These are phyloP conservation scores for Cyathus striatus DNA, from an alignment of 768 basidiomycete genomes.

Conservation along the genomic window DNA sequence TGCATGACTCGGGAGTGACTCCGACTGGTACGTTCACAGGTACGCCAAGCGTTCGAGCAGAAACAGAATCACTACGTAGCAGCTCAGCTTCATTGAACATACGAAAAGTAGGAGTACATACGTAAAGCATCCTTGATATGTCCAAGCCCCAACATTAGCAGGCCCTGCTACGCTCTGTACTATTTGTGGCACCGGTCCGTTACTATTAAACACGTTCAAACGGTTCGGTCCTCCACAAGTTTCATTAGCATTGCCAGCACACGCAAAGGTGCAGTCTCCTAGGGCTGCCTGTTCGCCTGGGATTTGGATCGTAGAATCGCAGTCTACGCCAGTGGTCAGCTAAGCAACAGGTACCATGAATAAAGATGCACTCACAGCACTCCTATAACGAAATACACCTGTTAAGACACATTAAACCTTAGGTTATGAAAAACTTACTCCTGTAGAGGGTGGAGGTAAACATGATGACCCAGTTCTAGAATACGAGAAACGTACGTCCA, in stretches of 20 bases:
- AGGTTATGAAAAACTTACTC: no score
- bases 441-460: not conserved
- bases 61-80: slow-evolving; percentile 23
- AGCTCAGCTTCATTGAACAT: not conserved
- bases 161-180: slow-evolving; percentile 43
- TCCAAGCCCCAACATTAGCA: slow-evolving; percentile 43
- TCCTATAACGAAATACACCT: slow-evolving; percentile 24
- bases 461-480: not conserved
- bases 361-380: slow-evolving; percentile 29
- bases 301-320: slow-evolving; percentile 50
- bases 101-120: slow-evolving; percentile 19
- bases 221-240: slow-evolving; percentile 48
- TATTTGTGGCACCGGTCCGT: slow-evolving; percentile 41
- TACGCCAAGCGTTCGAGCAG: slow-evolving; percentile 25
- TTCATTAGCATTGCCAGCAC: slow-evolving; percentile 50
- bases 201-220: slow-evolving; percentile 52
- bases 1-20: slow-evolving; percentile 46
- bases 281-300: slow-evolving; percentile 37
- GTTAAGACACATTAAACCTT: no score
- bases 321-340: slow-evolving; percentile 37
- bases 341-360: not conserved
- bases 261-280: slow-evolving; percentile 47
- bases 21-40: slow-evolving; percentile 36
- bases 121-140: slow-evolving; percentile 64
- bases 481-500: slow-evolving; percentile 28